phyloP scores from a whole-genome alignment of 106 monocot species.

The Dioscorea dumetorum region DNA sequence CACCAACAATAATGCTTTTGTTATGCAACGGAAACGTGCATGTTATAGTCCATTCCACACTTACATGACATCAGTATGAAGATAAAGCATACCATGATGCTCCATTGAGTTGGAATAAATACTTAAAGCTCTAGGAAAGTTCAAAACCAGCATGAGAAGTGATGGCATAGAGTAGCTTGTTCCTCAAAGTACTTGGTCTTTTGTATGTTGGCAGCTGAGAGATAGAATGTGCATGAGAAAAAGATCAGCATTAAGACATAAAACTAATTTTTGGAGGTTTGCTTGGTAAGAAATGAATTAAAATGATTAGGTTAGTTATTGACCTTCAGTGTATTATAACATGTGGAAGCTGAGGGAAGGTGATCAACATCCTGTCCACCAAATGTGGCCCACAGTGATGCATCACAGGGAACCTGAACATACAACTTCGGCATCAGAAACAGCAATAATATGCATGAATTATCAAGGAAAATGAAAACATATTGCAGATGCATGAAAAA shows the following conservation, averaged over 20 bases:
- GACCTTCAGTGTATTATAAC: conserved; percentile 92
- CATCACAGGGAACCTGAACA: conserved; percentile 69
- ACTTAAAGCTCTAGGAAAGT: conserved; percentile 37
- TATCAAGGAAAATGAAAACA: no score
- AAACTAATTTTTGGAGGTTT: no score
- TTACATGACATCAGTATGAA: no score
- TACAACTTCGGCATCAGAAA: background rate
- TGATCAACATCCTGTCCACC: conserved; percentile 93
- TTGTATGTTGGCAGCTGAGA: conserved; percentile 85
- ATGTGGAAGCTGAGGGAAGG: conserved; percentile 93
- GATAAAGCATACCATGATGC: no score
- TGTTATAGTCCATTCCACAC: no score
- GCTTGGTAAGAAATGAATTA: background rate
- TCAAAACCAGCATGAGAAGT: conserved; percentile 90
- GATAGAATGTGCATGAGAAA: background rate
- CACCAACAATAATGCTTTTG: no score
- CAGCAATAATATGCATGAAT: background rate
- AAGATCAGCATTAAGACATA: no score
- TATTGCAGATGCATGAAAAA: no score
- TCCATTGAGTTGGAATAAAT: no score
- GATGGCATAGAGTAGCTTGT: conserved; percentile 88
- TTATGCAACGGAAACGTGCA: no score
- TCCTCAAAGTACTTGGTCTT: conserved; percentile 68
- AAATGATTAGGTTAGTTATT: background rate
- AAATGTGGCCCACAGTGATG: conserved; percentile 72